phyloP scores from a whole-genome alignment of 768 basidiomycete species.

The Tricholoma saponaceum region DNA sequence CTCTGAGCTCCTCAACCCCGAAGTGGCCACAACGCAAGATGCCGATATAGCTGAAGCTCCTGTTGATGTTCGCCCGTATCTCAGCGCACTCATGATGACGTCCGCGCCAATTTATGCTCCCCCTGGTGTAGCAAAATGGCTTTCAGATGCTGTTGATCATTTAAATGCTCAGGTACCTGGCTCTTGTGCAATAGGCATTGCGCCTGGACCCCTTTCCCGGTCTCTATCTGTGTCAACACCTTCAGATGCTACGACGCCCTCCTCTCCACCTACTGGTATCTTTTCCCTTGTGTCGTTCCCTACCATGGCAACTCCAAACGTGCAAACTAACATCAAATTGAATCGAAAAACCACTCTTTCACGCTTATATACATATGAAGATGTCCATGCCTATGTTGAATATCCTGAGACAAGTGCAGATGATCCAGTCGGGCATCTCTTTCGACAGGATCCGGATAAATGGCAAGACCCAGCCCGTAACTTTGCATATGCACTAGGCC shows the following conservation, averaged over 20 bases:
- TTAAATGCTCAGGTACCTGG: background rate
- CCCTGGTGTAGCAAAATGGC: background rate
- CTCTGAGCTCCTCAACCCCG: background rate
- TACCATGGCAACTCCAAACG: background rate
- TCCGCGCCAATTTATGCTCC: background rate
- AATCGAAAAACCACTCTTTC: conserved; percentile 10
- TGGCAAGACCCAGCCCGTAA: conserved; percentile 10
- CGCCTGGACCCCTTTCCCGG: no score
- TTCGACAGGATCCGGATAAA: conserved; percentile 6
- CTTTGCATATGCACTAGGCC: conserved; percentile 13
- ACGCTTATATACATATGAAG: conserved; percentile 7
- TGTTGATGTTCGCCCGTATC: background rate
- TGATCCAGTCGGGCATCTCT: conserved; percentile 11
- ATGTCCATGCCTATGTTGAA: conserved; percentile 6
- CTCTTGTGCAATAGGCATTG: background rate
- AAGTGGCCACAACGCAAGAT: background rate
- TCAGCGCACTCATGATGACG: background rate
- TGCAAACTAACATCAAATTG: conserved; percentile 1
- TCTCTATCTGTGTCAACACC: background rate
- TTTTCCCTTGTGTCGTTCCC: background rate
- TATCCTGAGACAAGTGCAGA: conserved; percentile 11
- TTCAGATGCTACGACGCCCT: background rate
- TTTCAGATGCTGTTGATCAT: background rate
- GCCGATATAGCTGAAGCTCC: background rate
- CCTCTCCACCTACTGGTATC: background rate